These are phyloP conservation scores for Candida andamanensis DNA, from an alignment of 805 yeast species.

Conservation along the genomic window DNA sequence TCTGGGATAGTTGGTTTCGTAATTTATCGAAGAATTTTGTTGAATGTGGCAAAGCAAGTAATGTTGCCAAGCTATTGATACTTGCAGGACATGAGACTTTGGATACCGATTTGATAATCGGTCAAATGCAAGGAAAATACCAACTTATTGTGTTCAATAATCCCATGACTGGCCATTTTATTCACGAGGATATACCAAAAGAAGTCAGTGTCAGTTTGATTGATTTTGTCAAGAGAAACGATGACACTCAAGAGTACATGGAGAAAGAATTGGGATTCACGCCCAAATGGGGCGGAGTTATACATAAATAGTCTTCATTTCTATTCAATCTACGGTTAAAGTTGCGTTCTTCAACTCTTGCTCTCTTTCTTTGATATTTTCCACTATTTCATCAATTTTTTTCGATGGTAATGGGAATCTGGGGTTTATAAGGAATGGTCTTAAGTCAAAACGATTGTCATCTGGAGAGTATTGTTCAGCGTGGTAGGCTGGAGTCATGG, in stretches of 20 bases:
- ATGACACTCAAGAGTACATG: constrained; percentile 26
- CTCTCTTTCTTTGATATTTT: constrained; percentile 42
- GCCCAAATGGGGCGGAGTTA: constrained; percentile 37
- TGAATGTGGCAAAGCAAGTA: constrained; percentile 24
- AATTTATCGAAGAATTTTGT: constrained; percentile 54
- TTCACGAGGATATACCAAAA: constrained; percentile 87
- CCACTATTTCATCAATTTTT: constrained; percentile 78
- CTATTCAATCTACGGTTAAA: constrained; percentile 42
- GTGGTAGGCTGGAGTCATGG: constrained; percentile 94
- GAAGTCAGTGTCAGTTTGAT: constrained; percentile 55
- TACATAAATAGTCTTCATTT: constrained; percentile 14
- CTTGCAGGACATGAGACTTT: constrained; percentile 87
- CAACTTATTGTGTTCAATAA: constrained; percentile 73
- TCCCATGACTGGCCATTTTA: constrained; percentile 69
- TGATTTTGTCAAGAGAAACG: constrained; percentile 47
- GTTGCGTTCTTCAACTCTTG: constrained; percentile 20
- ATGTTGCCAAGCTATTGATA: constrained; percentile 60
- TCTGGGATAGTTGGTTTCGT: constrained; percentile 81
- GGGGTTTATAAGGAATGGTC: constrained; percentile 94
- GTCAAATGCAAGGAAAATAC: constrained; percentile 97
- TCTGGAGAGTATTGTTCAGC: constrained; percentile 99
- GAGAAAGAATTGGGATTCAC: constrained; percentile 25
- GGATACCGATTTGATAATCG: constrained; percentile 81
- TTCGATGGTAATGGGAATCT: constrained; percentile 84
- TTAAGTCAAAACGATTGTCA: constrained; percentile 90